Evolutionary conservation across 441 rosid species (phyloP).

Genomic region (Syzygium syzygioides): DNA sequence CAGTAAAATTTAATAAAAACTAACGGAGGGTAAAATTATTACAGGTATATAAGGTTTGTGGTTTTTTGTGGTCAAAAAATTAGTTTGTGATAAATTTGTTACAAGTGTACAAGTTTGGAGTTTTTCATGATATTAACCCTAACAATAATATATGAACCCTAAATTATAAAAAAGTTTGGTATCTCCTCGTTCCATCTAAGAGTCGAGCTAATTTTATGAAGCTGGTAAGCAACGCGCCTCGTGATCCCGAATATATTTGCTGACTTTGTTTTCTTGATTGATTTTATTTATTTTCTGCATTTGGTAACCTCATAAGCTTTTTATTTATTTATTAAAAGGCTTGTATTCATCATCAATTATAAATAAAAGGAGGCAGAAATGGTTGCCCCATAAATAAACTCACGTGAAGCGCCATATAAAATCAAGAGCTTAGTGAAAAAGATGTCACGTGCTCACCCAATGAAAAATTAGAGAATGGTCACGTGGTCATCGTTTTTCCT

Average conservation of each 20-base stretch:
- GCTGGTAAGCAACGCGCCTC: background rate
- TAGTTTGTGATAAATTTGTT: rapidly evolving
- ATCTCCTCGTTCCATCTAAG: background rate
- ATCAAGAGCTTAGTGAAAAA: background rate
- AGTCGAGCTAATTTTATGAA: background rate
- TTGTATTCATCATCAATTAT: background rate
- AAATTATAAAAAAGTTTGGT: background rate
- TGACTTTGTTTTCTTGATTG: background rate
- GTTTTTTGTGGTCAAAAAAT: no score
- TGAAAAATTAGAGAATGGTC: background rate
- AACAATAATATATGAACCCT: background rate
- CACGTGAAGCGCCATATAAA: background rate
- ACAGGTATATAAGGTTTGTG: no score
- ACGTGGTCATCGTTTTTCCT: background rate
- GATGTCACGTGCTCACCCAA: background rate
- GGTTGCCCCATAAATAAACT: background rate
- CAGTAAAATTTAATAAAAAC: no score
- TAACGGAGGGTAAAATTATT: no score
- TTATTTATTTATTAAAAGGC: background rate
- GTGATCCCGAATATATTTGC: background rate
- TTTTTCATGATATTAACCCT: no score
- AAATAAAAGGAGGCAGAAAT: background rate
- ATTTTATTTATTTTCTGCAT: background rate
- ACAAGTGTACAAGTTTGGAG: no score
- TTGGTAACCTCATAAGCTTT: background rate